Conservation (phyloP, 371 early-diverging fungal genomes). For the Smittium culicis region DNA sequence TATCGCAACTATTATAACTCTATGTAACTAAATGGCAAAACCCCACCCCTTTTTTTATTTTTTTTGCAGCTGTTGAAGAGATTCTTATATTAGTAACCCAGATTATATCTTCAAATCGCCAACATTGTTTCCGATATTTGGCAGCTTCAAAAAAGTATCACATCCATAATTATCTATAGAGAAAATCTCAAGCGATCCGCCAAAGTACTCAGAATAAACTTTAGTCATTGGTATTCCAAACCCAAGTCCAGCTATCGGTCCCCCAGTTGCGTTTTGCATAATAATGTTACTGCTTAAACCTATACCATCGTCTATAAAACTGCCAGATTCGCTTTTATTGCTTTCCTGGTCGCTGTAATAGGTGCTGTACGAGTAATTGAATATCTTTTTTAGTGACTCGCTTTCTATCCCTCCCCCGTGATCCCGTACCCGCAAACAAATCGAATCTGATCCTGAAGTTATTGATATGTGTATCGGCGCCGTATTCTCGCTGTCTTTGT, state of each 20-base stretch:
- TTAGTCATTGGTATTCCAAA: conserved; percentile 82
- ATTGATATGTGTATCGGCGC: conserved; percentile 72
- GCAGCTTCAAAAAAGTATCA: conserved; percentile 78
- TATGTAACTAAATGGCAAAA: background rate
- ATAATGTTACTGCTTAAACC: conserved; percentile 26
- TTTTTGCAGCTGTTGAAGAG: conserved; percentile 1
- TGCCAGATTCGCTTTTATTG: background rate
- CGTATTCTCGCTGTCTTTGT: background rate
- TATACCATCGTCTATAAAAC: no score
- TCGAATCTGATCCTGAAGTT: conserved; percentile 55
- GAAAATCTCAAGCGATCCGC: conserved; percentile 71
- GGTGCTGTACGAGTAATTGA: conserved; percentile 88
- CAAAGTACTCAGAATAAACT: conserved; percentile 89
- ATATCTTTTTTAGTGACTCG: conserved; percentile 59
- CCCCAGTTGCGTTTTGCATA: conserved; percentile 26
- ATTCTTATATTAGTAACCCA: conserved; percentile 6
- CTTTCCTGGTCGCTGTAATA: conserved; percentile 37
- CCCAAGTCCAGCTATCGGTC: conserved; percentile 36
- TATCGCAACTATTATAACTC: background rate
- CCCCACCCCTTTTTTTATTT: background rate
- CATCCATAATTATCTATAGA: conserved; percentile 80
- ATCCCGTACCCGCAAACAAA: conserved; percentile 80
- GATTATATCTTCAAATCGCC: conserved; percentile 23
- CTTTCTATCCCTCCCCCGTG: conserved; percentile 83
- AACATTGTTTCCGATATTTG: conserved; percentile 31